Evolutionary conservation across 495 filamentous ascomycete species (phyloP).

Genomic region (Xylaria longipes): DNA sequence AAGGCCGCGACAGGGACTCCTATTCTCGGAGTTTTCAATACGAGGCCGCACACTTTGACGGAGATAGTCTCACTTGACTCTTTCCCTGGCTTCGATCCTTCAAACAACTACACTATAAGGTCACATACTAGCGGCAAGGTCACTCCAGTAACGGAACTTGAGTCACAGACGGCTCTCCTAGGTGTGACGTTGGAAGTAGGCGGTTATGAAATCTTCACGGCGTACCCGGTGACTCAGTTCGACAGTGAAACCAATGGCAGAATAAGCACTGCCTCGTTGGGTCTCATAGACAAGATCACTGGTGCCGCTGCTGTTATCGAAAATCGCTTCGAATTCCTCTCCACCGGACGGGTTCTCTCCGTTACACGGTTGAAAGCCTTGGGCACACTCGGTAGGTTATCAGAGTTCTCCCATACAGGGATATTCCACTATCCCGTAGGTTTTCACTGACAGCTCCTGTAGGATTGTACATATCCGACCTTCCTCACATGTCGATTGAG

Average conservation of each 20-base stretch:
- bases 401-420: not conserved
- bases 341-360: conserved; percentile 67
- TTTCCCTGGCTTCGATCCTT: conserved; percentile 71
- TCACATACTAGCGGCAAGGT: conserved; percentile 73
- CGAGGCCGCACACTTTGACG: conserved; percentile 59
- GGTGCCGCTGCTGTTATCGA: conserved; percentile 77
- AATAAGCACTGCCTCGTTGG: conserved; percentile 69
- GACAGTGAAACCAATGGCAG: conserved; percentile 47
- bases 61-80: conserved; percentile 71
- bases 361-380: conserved; percentile 78
- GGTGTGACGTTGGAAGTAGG: conserved; percentile 63
- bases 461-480: conserved; percentile 75
- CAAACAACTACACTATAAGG: conserved; percentile 70
- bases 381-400: conserved; percentile 68
- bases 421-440: not conserved
- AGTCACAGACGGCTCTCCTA: conserved; percentile 52
- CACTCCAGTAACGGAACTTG: conserved; percentile 54
- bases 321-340: conserved; percentile 60
- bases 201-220: conserved; percentile 84
- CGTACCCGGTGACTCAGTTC: conserved; percentile 68
- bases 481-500: conserved; percentile 64
- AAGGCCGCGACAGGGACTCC: conserved; percentile 69
- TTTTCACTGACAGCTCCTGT: conserved; percentile 4
- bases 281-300: conserved; percentile 87
- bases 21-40: conserved; percentile 86